Base-by-base conservation (phyloP, 257 asterid species). In the Nicotiana tabacum region DNA sequence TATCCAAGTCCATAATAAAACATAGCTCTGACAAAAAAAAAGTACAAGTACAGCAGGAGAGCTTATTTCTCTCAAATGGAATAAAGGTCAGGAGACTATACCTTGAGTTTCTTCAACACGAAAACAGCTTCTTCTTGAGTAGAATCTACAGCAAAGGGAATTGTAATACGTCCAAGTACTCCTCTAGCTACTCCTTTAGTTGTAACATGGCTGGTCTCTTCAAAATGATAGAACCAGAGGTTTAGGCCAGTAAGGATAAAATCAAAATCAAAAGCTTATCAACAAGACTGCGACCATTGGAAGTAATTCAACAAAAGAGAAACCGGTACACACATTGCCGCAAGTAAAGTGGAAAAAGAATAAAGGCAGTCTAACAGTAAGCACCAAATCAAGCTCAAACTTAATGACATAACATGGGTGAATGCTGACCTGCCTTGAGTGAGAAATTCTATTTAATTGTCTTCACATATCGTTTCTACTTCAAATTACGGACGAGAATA, bases 111-210 rank as follows among this genome's bases (percentile, higher is more conserved):
- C 91, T 91, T 92, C 81, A 95, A 85, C 76, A 90, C 72, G 32
- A 69, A 79, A 60, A 94, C 76, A 88, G 99, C 97, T 91, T 93
- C 97, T 84, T 90, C 89, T 88, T 95, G 98, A 87, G 92, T 87
- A 78, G 91, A 86, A 94, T 95, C 99, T 79, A 88, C 96, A 77
- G 89, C 77, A 70, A 90, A 84, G 60, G 97, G 95, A 84, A 92
- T 83, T 69, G 90, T 78, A 79, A 91, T 74, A 0, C 92, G 94
- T 58, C 87, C 92, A 68, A 80, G 85, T 81, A 85, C 88, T 80
- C 85, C 86, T 83, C 85, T 89, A 21, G 74, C 51, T 35, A 86
- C 88, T 79, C 84, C 87, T 83, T 87, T 88, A 27, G 69, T 56
- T 35, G 79, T 39, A 80, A 60, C 37, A 24, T 58, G 64, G 77